Evolutionary conservation across 805 yeast genomes (phyloP).

Genomic region (Wickerhamomyces canadensis): DNA sequence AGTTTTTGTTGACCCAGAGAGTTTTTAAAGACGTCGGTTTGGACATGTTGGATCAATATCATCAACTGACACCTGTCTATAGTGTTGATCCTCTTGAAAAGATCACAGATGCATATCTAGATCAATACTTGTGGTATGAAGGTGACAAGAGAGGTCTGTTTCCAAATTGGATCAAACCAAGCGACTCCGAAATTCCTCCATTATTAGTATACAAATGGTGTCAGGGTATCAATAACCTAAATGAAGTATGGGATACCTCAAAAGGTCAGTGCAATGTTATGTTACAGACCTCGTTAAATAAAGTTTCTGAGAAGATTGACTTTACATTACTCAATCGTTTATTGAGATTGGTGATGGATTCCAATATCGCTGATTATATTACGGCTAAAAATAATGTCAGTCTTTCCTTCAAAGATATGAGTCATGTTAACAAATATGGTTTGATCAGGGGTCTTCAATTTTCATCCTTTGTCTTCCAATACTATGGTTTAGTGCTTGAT

Average conservation of each 20-base stretch:
- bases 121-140: slow-evolving; percentile 95
- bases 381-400: slow-evolving; percentile 85
- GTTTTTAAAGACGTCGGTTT: slow-evolving; percentile 85
- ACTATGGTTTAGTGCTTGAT: slow-evolving; percentile 83
- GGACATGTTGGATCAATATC: slow-evolving; percentile 89
- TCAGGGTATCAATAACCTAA: slow-evolving; percentile 78
- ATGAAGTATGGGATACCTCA: slow-evolving; percentile 71
- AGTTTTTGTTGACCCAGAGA: slow-evolving; percentile 76
- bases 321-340: slow-evolving; percentile 80
- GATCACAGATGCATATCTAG: slow-evolving; percentile 92
- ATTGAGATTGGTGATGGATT: slow-evolving; percentile 75
- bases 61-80: slow-evolving; percentile 79
- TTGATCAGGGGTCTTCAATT: slow-evolving; percentile 84
- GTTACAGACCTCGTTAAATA: slow-evolving; percentile 69
- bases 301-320: slow-evolving; percentile 81
- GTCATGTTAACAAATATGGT: slow-evolving; percentile 85
- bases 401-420: slow-evolving; percentile 89
- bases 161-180: slow-evolving; percentile 96
- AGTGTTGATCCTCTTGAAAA: slow-evolving; percentile 89
- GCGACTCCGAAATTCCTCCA: slow-evolving; percentile 92
- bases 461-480: slow-evolving; percentile 84
- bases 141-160: slow-evolving; percentile 81
- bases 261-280: slow-evolving; percentile 78
- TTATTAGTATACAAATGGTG: slow-evolving; percentile 89
- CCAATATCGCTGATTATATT: slow-evolving; percentile 90